These are phyloP conservation scores for Malbranchea cinnamomea DNA, from an alignment of 2,329 filamentous ascomycete species.

Conservation along the genomic window DNA sequence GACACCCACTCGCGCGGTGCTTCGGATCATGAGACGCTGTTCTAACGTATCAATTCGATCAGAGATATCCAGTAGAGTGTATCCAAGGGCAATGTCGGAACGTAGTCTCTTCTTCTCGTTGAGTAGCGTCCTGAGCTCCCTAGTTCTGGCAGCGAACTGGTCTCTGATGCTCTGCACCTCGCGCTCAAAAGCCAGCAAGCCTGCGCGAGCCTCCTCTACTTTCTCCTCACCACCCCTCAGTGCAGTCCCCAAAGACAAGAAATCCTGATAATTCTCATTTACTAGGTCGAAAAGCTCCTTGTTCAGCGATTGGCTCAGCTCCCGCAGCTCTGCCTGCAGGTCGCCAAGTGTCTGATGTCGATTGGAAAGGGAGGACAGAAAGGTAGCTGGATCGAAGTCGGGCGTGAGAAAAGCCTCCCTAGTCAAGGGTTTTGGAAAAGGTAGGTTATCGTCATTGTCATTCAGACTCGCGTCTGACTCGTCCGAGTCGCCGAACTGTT, in stretches of 20 bases:
- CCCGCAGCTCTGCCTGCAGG: conserved; percentile 68
- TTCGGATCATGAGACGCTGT: conserved; percentile 51
- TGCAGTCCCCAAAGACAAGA: conserved; percentile 67
- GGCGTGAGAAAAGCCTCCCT: conserved; percentile 67
- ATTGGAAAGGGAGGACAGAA: conserved; percentile 68
- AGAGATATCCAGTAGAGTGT: conserved; percentile 31
- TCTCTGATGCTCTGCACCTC: conserved; percentile 62
- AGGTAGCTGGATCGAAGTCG: conserved; percentile 63
- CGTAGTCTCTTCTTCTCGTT: conserved; percentile 52
- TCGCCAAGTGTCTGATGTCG: conserved; percentile 95
- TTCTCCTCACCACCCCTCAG: conserved; percentile 79
- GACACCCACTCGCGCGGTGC: conserved; percentile 10
- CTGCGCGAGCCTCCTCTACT: conserved; percentile 78
- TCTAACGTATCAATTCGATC: conserved; percentile 44
- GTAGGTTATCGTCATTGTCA: conserved; percentile 54
- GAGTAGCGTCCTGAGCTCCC: conserved; percentile 48
- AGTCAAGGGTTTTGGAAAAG: conserved; percentile 74
- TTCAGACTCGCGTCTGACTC: conserved; percentile 27
- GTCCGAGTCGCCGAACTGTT: conserved; percentile 30
- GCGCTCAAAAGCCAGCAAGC: conserved; percentile 68
- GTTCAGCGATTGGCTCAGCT: conserved; percentile 63
- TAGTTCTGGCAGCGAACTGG: conserved; percentile 47
- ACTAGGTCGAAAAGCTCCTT: conserved; percentile 86
- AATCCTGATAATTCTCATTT: conserved; percentile 88
- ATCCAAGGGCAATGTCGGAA: conserved; percentile 46